Base-by-base conservation (phyloP, 148 eudicot genomes). In the Euryodendron excelsum region DNA sequence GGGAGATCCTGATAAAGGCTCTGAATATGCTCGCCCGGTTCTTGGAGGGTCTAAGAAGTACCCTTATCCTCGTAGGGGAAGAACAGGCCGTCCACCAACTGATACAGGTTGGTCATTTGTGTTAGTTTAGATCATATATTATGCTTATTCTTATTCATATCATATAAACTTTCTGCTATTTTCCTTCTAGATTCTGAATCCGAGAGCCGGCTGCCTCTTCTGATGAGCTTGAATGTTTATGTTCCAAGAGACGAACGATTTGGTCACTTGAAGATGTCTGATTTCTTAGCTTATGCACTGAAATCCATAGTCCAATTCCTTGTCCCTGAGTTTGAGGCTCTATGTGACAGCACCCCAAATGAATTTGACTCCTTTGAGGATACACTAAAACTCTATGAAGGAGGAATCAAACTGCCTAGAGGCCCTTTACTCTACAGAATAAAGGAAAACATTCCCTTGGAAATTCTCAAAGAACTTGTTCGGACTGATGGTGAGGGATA, bases 61-160 rank as follows among this genome's bases (percentile, higher is more conserved):
- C 65, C 99, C 99, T 77, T 95, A 91, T 78, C 99, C 99, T 68
- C 91, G 97, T 1, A 89, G 99, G 77, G 93, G 88, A 34, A 86
- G 93, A 70, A 91, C 99, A 18, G 86, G 93, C 39, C 87, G 99
- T 13, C 80, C 91, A 18, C 86, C 94, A 31, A 77, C 94, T 27
- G 75, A 89, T 39, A 86, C 89, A 78, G 97, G 99, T 95, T 74
- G 75, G 73, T 30, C 20, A 4, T 62, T 30, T 9, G 0, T 41
- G 15, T 8, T 5, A 2, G 36, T 50, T 72, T n/a, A n/a, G n/a
- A n/a, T n/a, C n/a, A n/a, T n/a, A n/a, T n/a, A n/a, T n/a, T n/a
- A n/a, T n/a, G n/a, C n/a, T n/a, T n/a, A n/a, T n/a, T n/a, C n/a
- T n/a, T n/a, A n/a, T 30, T 25, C 5, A 56, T 5, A 1, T 55